Percentiles rank a stretch among this genome's conserved stretches.
These are phyloP conservation scores for Plenodomus biglobosus DNA, from an alignment of 2,329 filamentous ascomycete species.

Conservation along the genomic window DNA sequence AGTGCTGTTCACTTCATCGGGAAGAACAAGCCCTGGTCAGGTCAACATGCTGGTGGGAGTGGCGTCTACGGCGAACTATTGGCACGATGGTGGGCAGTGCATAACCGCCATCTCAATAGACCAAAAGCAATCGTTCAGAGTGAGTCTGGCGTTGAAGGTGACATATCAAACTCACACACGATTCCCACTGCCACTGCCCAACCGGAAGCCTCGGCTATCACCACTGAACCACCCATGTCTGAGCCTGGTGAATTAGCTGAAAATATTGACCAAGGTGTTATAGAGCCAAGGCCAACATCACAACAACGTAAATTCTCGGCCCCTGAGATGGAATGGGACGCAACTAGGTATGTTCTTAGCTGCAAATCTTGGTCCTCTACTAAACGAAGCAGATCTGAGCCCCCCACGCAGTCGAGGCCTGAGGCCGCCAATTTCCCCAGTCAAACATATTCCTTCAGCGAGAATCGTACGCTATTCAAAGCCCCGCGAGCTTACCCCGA, in stretches of 20 bases:
- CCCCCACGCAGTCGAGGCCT: slow-evolving; percentile 68
- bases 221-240: slow-evolving; percentile 48
- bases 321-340: slow-evolving; percentile 64
- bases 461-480: slow-evolving; percentile 72
- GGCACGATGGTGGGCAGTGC: slow-evolving; percentile 90
- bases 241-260: slow-evolving; percentile 49
- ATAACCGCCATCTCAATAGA: slow-evolving; percentile 74
- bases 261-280: slow-evolving; percentile 47
- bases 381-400: slow-evolving; percentile 42
- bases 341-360: slow-evolving; percentile 54
- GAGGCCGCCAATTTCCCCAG: slow-evolving; percentile 83
- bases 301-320: slow-evolving; percentile 57
- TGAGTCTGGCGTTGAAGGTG: neutral
- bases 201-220: slow-evolving; percentile 36
- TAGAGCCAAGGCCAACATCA: slow-evolving; percentile 49
- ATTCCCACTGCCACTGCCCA: slow-evolving; percentile 24
- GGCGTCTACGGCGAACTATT: slow-evolving; percentile 80
- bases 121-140: slow-evolving; percentile 5
- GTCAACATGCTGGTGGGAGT: slow-evolving; percentile 50
- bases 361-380: neutral
- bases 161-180: neutral
- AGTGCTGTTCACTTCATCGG: slow-evolving; percentile 95
- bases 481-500: slow-evolving; percentile 77
- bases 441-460: slow-evolving; percentile 80
- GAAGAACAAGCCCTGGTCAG: slow-evolving; percentile 79